These are phyloP conservation scores for Pseudogymnoascus sp. DNA, from an alignment of 2,329 filamentous ascomycete species.

Conservation along the genomic window DNA sequence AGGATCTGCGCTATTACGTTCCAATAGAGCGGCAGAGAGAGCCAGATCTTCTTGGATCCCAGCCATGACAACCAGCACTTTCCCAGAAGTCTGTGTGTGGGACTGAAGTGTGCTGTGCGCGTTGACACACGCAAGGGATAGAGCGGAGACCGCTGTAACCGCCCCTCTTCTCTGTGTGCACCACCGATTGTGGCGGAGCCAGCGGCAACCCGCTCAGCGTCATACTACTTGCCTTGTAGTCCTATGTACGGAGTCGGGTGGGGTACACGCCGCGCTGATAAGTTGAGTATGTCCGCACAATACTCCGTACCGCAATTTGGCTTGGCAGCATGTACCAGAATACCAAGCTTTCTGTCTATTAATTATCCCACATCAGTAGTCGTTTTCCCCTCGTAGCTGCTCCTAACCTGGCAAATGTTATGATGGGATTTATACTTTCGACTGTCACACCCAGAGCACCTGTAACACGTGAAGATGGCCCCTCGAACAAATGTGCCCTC, in stretches of 20 bases:
- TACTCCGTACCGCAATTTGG: neutral
- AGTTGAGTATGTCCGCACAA: neutral
- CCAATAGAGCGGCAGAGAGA: neutral
- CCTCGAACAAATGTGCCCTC: neutral
- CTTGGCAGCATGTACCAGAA: neutral
- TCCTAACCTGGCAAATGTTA: neutral
- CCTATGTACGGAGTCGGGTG: neutral
- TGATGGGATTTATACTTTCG: neutral
- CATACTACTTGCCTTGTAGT: neutral
- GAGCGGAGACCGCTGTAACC: neutral
- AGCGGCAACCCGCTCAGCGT: neutral
- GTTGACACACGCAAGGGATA: neutral
- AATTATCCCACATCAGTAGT: neutral
- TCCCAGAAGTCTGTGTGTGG: neutral
- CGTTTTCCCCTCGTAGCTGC: neutral
- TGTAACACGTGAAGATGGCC: neutral
- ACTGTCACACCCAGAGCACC: neutral
- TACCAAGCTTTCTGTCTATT: neutral
- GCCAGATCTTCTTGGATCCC: neutral
- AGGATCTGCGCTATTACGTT: neutral
- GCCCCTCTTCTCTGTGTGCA: neutral
- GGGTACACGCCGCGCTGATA: neutral
- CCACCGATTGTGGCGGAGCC: neutral
- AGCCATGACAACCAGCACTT: neutral
- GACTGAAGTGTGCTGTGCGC: neutral